phyloP scores from a whole-genome alignment of 805 yeast species.

The Pichia cabralensis region DNA sequence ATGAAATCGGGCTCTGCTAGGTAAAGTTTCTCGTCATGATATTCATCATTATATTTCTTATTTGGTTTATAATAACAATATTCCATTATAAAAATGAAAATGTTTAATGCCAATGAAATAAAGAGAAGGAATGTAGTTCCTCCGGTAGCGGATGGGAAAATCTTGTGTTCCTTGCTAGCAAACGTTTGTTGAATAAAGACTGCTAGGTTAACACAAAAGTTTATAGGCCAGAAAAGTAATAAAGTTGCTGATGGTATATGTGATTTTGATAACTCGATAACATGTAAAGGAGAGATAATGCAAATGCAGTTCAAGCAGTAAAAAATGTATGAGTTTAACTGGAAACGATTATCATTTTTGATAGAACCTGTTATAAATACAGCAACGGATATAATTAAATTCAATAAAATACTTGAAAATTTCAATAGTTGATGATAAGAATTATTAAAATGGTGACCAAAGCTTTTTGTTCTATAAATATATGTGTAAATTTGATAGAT shows the following conservation, averaged over 20 bases:
- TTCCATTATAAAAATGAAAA: constrained; percentile 31
- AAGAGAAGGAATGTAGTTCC: constrained; percentile 18
- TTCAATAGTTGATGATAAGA: constrained; percentile 9
- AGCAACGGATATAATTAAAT: constrained; percentile 5
- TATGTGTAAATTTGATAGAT: constrained; percentile 13
- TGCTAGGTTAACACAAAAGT: constrained; percentile 8
- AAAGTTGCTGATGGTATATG: constrained; percentile 30
- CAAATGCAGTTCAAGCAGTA: constrained; percentile 11
- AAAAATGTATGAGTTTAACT: constrained; percentile 8
- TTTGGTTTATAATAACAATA: constrained; percentile 28
- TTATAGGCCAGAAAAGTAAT: constrained; percentile 32
- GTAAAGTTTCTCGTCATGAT: constrained; percentile 21
- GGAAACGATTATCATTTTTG: constrained; percentile 1
- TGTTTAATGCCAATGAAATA: constrained; percentile 23
- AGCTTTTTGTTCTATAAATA: constrained; percentile 5
- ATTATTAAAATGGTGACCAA: constrained; percentile 7
- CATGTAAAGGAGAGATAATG: constrained; percentile 33
- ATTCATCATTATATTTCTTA: constrained; percentile 27
- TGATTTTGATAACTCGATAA: constrained; percentile 33
- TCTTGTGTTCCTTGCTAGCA: constrained; percentile 18
- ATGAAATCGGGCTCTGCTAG: constrained; percentile 44
- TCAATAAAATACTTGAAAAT: constrained; percentile 8
- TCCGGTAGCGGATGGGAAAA: constrained; percentile 6
- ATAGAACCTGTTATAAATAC: constrained; percentile 5
- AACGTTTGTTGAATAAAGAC: constrained; percentile 19